Base-by-base conservation (phyloP, 371 early-diverging fungal species). In the Umbelopsis sp. region DNA sequence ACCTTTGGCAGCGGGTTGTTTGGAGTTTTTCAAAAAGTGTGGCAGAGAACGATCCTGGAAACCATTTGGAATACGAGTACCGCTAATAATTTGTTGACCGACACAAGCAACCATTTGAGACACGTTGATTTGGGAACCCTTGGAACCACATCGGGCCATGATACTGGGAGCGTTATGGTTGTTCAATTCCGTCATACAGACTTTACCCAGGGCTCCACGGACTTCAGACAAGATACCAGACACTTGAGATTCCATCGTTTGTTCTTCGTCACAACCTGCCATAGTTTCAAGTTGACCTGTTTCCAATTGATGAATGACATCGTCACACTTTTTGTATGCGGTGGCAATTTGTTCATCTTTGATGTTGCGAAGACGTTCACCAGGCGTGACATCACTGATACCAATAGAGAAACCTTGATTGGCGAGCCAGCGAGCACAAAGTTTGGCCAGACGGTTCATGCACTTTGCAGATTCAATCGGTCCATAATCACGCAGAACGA, bases 91-190 rank as follows among this genome's bases (percentile, higher is more conserved):
- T 78, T 99, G 99, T 84, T 99, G 99, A 74, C 99, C 99, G 72
- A 99, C 99, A 93, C 98, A 98, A 69, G 99, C 98, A 73, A 98
- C 96, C 99, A 99, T 99, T 82, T 99, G 99, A 35, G 96, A 97
- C 48, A 99, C 99, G 87, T 99, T 99, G 77, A 99, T 94, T 67
- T 94, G 91, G 44, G 98, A 97, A 73, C 99, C 98, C 80, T 99
- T 99, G 68, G 98, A 97, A 38, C 99, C 99, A 80, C 97, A 98
- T 22, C 93, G 89, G 32, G 96, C 94, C 99, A 99, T 99, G 83
- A 96, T 97, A 69, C 97, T 87, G 1, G 99, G 98, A 9, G 99
- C 94, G 73, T 99, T 99, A 82, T 94, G 90, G 78, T 88, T 91
- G 79, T 93, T 94, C 63, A 99, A 83, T 77, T 97, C 96, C 29